phyloP scores from a whole-genome alignment of 441 rosid genomes.

The Metrosideros polymorpha region DNA sequence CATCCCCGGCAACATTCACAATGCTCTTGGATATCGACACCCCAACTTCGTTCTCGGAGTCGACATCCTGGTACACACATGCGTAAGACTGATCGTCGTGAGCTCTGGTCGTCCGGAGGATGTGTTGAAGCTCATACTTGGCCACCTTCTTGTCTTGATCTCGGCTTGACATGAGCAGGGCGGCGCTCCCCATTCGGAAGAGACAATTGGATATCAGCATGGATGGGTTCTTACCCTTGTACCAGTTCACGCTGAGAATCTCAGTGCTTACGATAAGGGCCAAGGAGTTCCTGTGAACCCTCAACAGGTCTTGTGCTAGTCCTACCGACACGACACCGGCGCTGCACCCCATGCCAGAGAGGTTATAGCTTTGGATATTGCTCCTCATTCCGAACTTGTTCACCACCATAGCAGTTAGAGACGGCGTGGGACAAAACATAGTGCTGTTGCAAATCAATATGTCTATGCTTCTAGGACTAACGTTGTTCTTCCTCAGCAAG shows the following conservation, averaged over 20 bases:
- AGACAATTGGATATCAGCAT: conserved; percentile 7
- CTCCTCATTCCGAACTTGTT: conserved; percentile 10
- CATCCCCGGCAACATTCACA: conserved; percentile 6
- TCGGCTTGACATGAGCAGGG: conserved; percentile 8
- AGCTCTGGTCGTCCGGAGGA: conserved; percentile 6
- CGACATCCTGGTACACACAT: conserved; percentile 10
- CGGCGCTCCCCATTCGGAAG: conserved; percentile 12
- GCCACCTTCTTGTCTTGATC: conserved; percentile 12
- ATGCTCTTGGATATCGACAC: conserved; percentile 12
- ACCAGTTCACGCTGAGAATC: conserved; percentile 1
- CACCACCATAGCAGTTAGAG: conserved; percentile 10
- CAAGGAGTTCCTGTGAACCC: conserved; percentile 15
- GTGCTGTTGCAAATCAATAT: conserved; percentile 13
- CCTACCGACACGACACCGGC: conserved; percentile 23
- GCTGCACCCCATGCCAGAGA: conserved; percentile 24
- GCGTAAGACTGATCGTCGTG: conserved; percentile 1
- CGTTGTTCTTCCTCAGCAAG: conserved; percentile 6
- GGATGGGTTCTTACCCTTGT: conserved; percentile 1
- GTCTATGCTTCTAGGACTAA: conserved; percentile 18
- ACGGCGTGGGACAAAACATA: conserved; percentile 8
- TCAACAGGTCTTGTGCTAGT: conserved; percentile 21
- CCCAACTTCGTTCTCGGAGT: conserved; percentile 5
- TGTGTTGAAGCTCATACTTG: conserved; percentile 13
- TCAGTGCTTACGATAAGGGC: conserved; percentile 9
- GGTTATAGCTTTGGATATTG: conserved; percentile 13